Base-by-base conservation (phyloP, 2,329 filamentous ascomycete species). In the Tolypocladium inflatum region DNA sequence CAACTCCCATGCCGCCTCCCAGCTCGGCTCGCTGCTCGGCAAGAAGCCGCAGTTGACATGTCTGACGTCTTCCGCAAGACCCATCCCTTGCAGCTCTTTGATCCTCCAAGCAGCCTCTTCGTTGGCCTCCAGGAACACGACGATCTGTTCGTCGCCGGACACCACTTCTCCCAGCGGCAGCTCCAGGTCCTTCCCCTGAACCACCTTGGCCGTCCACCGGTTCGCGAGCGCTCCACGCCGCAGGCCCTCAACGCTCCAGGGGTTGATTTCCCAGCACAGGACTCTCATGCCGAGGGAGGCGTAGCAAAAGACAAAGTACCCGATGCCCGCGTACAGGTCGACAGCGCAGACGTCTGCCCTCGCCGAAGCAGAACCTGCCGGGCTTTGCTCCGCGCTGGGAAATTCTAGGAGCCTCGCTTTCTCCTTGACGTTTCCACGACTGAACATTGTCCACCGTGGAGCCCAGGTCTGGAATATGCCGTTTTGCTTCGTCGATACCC, bases 371-470 rank as follows among this genome's bases (percentile, higher is more conserved):
- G 21, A n/a, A 13, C 13, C 8, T 21, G n/a, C 13, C 33, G 17
- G 19, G 11, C 6, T 21, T n/a, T 23, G 30, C 15, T n/a, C 17
- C 3, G 38, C 41, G 54, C 57, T 6, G 11, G 59, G 39, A 63
- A 85, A 85, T 0, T 67, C 69, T 5, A 96, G 72, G 1, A 97
- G 73, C 15, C 93, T 79, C 0, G 88, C 85, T 70, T 97, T 97
- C 73, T 97, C 93, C 55, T 86, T 88, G 59, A 97, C 78, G 71
- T 97, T 97, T 4, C 93, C 92, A 1, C 91, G 83, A 61, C 88
- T 91, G 71, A 97, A 97, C 92, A 97, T 97, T 33, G 91, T 96
- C 79, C 91, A 92, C 1, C 86, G 74, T 17, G 93, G 93, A 1
- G 91, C 89, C 92, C 92, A 97, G 2, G 82, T 86, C 74, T 97